Conservation (phyloP, 805 yeast species). For the Pichia occidentalis region DNA sequence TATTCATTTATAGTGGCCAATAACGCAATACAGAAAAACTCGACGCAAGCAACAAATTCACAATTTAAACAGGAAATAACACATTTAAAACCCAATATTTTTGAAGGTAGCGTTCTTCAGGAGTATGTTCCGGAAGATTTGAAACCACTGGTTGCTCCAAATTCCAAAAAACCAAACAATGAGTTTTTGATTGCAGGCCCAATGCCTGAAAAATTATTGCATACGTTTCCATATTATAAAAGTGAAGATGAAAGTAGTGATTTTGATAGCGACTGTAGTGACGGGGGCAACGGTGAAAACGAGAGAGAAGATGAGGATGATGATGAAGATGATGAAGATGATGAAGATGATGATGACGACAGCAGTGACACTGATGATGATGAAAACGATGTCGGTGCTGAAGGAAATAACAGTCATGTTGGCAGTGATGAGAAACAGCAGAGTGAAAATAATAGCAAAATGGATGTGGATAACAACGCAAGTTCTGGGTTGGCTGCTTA, state of each 20-base stretch:
- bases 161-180: conserved; percentile 16
- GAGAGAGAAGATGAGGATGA: conserved; percentile 4
- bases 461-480: conserved; percentile 1
- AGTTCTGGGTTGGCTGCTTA: conserved; percentile 10
- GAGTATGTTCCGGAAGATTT: conserved; percentile 26
- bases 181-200: conserved; percentile 32
- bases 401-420: not conserved
- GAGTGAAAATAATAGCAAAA: not conserved
- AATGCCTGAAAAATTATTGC: conserved; percentile 28
- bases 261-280: conserved; percentile 1
- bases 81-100: conserved; percentile 17
- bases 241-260: conserved; percentile 22
- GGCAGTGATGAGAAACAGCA: no score
- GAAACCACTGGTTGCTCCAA: conserved; percentile 14
- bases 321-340: conserved; percentile 5
- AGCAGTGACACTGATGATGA: not conserved
- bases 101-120: conserved; percentile 24
- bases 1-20: conserved; percentile 7
- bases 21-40: not conserved
- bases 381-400: not conserved
- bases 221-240: conserved; percentile 28
- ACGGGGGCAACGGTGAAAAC: not conserved
- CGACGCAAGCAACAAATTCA: not conserved
- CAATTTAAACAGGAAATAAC: conserved; percentile 3
- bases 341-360: conserved; percentile 1